Evolutionary conservation across 2,329 filamentous ascomycete genomes (phyloP).

Genomic region (Neoscytalidium dimidiatum): DNA sequence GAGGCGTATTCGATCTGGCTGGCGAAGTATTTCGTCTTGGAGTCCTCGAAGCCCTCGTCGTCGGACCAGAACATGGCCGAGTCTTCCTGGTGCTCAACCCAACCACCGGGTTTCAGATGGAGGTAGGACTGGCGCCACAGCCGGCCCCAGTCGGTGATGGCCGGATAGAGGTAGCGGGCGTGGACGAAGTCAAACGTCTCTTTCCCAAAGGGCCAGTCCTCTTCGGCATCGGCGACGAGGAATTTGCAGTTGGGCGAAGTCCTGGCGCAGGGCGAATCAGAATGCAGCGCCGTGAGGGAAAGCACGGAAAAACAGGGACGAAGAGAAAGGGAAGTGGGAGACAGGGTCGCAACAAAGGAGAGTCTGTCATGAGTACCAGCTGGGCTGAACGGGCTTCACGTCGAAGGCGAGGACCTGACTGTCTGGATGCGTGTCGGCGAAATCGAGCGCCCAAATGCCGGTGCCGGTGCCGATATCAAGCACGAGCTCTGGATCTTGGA

Average conservation of each 20-base stretch:
- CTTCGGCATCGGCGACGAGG: constrained; percentile 38
- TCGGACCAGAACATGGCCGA: constrained; percentile 18
- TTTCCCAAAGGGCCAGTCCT: constrained; percentile 55
- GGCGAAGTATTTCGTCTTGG: constrained; percentile 2
- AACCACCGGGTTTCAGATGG: constrained; percentile 53
- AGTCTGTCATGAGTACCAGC: not conserved
- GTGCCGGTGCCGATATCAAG: constrained; percentile 38
- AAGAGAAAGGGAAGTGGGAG: not conserved
- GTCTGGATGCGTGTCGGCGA: constrained; percentile 37
- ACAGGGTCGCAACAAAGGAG: not conserved
- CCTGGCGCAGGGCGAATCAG: constrained; percentile 1
- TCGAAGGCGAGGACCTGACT: constrained; percentile 35
- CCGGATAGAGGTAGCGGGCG: constrained; percentile 53
- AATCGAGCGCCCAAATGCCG: constrained; percentile 38
- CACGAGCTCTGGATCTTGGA: constrained; percentile 21
- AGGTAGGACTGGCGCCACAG: constrained; percentile 46
- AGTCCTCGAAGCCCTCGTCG: not conserved
- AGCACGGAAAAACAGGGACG: not conserved
- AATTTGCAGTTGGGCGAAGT: constrained; percentile 37
- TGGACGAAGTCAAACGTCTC: constrained; percentile 60
- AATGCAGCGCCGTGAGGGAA: not conserved
- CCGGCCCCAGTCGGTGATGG: constrained; percentile 56
- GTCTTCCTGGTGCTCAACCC: constrained; percentile 53
- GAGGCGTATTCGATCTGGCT: constrained; percentile 8
- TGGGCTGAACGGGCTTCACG: constrained; percentile 30